phyloP scores from a whole-genome alignment of 352 stramenopile genomes.

The Phytopythium aichiense region DNA sequence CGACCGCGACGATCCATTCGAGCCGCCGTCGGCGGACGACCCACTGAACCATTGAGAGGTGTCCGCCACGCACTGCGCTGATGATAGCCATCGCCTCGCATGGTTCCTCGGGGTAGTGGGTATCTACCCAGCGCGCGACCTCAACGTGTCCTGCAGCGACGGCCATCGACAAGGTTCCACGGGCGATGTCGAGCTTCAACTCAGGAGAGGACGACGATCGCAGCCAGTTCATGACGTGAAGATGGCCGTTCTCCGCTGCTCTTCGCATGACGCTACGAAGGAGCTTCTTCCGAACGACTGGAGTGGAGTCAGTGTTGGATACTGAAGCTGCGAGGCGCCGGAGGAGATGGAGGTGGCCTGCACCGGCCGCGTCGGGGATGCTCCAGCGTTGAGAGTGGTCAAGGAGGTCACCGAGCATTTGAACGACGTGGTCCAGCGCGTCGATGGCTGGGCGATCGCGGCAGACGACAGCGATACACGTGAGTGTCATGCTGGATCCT shows the following conservation, averaged over 20 bases:
- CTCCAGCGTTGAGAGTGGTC: conserved; percentile 4
- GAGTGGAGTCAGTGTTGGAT: not conserved
- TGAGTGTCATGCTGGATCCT: not conserved
- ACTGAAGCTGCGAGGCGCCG: not conserved
- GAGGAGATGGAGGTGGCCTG: conserved; percentile 3
- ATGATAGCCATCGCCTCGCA: conserved; percentile 6
- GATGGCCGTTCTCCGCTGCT: not conserved
- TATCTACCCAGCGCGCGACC: not conserved
- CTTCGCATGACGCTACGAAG: not conserved
- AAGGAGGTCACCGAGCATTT: not conserved
- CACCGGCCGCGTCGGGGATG: not conserved
- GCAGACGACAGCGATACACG: conserved; percentile 1
- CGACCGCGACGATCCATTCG: conserved; percentile 3
- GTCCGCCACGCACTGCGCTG: not conserved
- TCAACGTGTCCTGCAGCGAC: not conserved
- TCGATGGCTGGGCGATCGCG: not conserved
- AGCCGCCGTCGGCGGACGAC: not conserved
- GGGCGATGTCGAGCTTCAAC: not conserved
- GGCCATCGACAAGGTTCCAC: not conserved
- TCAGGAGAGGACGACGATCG: too few species aligned
- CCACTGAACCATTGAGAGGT: conserved; percentile 4
- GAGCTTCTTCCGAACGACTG: not conserved
- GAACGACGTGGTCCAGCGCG: not conserved
- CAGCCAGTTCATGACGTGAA: conserved; percentile 4
- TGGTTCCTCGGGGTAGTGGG: not conserved